Base-by-base conservation (phyloP, 1,139 yeast species). In the Eremothecium cymbalariae region DNA sequence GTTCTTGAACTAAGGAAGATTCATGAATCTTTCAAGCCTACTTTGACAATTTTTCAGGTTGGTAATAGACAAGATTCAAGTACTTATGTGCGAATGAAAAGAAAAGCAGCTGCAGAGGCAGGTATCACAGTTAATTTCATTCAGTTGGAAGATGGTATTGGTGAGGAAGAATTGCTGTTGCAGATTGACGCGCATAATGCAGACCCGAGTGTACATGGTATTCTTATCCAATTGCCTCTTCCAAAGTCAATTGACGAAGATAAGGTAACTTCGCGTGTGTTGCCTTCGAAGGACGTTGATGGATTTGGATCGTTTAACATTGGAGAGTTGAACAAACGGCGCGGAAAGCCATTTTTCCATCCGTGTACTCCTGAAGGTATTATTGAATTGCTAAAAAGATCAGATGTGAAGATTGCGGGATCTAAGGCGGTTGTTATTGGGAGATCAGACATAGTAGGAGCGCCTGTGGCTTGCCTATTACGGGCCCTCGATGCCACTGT, bases 361-460 rank as follows among this genome's bases (percentile, higher is more conserved):
- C 98, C 99, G 22, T 90, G 98, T 63, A 90, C 99, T 28, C 98
- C 99, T 37, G 77, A 84, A 65, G 99, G 98, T 28, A 78, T 88
- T 54, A 76, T 90, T 67, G 80, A 76, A 49, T 68, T 90, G 48
- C 70, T 90, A 50, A 64, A 74, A 42, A 68, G 72, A 46, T 65
- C 83, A 32, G 68, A 74, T 19, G 80, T 86, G 16, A 59, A 65
- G 3, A 59, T 85, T 34, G 65, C 72, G 25, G 98, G 97, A 43
- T 70, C 83, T 46, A 70, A 73, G 47, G 95, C 95, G n/a, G 95
- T 88, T 31, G 97, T 90, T 21, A 68, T 90, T 42, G 98, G 99
- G 39, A 75, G 98, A 62, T 82, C 95, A 26, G 97, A 90, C 53
- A 90, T 90, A 50, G 98, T 90, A 25, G 99, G 99, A 34, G 74